Percentiles rank a stretch among this genome's conserved stretches.
Conservation (phyloP, 2,329 filamentous ascomycete species). For the Orbilia oligospora region DNA sequence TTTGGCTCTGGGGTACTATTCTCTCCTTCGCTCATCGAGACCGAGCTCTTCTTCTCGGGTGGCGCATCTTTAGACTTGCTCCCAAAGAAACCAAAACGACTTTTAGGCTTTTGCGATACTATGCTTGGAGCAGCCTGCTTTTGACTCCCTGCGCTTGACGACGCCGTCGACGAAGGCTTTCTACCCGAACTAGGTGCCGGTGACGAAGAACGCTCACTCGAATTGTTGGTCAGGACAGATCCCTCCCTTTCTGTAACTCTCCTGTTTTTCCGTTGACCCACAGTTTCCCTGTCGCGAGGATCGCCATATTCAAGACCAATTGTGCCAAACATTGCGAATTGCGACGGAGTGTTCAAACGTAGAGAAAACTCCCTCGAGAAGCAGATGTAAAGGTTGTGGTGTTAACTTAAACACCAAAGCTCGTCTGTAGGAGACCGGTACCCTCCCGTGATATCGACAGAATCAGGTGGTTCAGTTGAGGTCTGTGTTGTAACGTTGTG, state of each 20-base stretch:
- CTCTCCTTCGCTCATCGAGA: conserved; percentile 31
- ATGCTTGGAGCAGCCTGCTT: conserved; percentile 37
- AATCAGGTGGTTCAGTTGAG: conserved; percentile 3
- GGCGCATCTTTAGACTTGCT: conserved; percentile 34
- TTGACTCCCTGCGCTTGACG: conserved; percentile 37
- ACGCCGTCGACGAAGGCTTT: conserved; percentile 44
- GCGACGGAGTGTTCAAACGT: conserved; percentile 23
- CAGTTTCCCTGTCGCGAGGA: conserved; percentile 57
- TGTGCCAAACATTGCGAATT: conserved; percentile 53
- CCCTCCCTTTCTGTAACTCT: conserved; percentile 58
- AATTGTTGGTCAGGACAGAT: conserved; percentile 53
- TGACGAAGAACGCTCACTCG: conserved; percentile 57
- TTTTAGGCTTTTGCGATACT: conserved; percentile 52
- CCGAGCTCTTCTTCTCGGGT: conserved; percentile 48
- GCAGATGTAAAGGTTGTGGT: not conserved
- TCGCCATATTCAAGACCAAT: conserved; percentile 55
- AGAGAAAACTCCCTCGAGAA: conserved; percentile 6
- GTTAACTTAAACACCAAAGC: conserved; percentile 9
- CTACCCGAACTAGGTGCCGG: conserved; percentile 53
- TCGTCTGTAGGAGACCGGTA: not conserved
- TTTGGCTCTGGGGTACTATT: conserved; percentile 46
- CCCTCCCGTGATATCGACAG: conserved; percentile 29
- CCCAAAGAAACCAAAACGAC: conserved; percentile 53
- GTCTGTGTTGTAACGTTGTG: conserved; percentile 26
- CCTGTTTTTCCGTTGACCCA: conserved; percentile 57